Evolutionary conservation across 2,329 filamentous ascomycete species (phyloP).

Genomic region (Pezicula carpinea): DNA sequence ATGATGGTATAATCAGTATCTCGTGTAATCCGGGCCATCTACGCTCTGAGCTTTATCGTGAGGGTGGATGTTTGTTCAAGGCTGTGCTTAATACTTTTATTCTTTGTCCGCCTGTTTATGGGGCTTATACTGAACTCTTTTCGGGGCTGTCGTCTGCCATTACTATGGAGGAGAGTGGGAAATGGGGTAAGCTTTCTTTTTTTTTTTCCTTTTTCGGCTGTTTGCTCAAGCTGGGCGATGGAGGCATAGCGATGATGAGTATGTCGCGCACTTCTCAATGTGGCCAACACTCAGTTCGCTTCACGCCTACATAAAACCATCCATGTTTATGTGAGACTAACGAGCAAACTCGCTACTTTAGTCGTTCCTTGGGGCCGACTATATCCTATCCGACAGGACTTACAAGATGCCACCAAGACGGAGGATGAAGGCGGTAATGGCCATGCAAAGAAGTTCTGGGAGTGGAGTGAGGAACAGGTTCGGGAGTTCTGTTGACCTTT

Average conservation of each 20-base stretch:
- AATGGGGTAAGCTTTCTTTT: constrained; percentile 10
- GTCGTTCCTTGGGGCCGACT: constrained; percentile 41
- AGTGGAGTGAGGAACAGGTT: constrained; percentile 36
- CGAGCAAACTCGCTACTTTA: too few species aligned
- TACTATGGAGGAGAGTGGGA: constrained; percentile 9
- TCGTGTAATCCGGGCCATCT: constrained; percentile 17
- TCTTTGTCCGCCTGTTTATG: constrained; percentile 8
- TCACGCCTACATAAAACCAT: too few species aligned
- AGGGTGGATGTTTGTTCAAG: neutral
- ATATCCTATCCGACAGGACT: constrained; percentile 25
- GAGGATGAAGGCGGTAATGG: constrained; percentile 31
- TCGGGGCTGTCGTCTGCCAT: constrained; percentile 13
- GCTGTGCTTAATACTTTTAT: neutral
- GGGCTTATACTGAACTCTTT: constrained; percentile 14
- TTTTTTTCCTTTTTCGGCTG: too few species aligned
- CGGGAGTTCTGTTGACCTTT: constrained; percentile 19
- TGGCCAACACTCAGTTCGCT: too few species aligned
- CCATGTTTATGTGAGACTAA: too few species aligned
- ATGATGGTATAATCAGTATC: constrained; percentile 12
- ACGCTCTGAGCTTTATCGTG: constrained; percentile 3
- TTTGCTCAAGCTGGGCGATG: too few species aligned
- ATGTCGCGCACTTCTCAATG: too few species aligned
- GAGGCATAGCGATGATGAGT: too few species aligned
- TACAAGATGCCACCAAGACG: constrained; percentile 25
- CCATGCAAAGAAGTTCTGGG: constrained; percentile 34